Evolutionary conservation across 1,139 yeast genomes (phyloP), one percentile per base, ranked within the genome.

Genomic region (Yamadazyma taylorii): DNA sequence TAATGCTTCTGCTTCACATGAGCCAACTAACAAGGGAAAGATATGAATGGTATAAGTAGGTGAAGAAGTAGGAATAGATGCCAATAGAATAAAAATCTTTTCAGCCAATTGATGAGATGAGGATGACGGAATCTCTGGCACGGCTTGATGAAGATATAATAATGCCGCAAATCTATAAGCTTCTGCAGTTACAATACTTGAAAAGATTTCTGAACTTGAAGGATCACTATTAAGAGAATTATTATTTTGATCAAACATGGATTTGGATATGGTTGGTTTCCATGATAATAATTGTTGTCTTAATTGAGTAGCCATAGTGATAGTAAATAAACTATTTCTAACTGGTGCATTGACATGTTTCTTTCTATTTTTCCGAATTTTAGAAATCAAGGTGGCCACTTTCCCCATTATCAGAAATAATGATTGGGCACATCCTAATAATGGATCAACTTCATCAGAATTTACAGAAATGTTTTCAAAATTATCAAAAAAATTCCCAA

Each of bases 161-260:
- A 81, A 55, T 0, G 84, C 68, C 1, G 85, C 72, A 52, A 68
- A 78, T 33, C 85, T 55, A 53, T 81, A 81, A 0, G 86, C 81
- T 51, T 81, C 86, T 2, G 87, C 86, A 0, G 87, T 80, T 2
- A 85, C 78, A 23, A 81, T 66, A 43, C 84, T 78, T 10, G 83
- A 73, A 5, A 80, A 61, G 16, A 78, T 54, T 50, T 81, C 86
- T 68, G 80, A 75, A 2, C 70, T 60, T 1, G 58, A 39, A 2
- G 45, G 27, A 21, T 41, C 49, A 14, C 42, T 32, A 17, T 46
- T 45, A 15, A 44, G 49, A 21, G 45, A 39, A 5, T 52, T 38
- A 15, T 46, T 43, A 5, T 45, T 43, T 27, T 60, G 63, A 29
- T 62, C 62, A 32, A 66, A 58, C 58, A 64, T 65, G 29, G 61